Evolutionary conservation across 768 basidiomycete species (phyloP), one percentile per base, ranked within the genome.

Genomic region (Leccinum broughii): DNA sequence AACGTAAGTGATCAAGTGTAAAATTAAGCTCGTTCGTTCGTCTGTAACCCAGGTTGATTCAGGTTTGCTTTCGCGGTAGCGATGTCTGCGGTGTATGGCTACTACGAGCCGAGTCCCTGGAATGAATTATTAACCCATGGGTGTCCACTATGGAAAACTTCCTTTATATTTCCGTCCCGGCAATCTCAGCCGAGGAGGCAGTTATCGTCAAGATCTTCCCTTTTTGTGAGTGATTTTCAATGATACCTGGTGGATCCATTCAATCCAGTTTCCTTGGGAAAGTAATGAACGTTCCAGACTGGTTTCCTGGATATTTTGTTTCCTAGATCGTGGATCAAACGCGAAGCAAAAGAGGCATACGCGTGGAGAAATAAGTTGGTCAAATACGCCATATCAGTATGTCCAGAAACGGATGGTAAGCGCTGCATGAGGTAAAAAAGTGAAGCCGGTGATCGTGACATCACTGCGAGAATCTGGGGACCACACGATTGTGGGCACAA

Each of bases 251-350:
- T 8, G 41, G 41, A 44, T 20, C n/a, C 6, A 3, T 51, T 20
- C n/a, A 8, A 28, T 26, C 24, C 8, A 20, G 4, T 2, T 11
- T n/a, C 10, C 15, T 34, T 20, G 2, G 9, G 13, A 56, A 48
- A 64, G 66, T 68, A 30, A 44, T 44, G 11, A 14, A 44, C 44
- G 10, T 61, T 8, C 61, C 62, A 64, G 73, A 67, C n/a, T 80
- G 79, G 77, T 62, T 78, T 53, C 79, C 80, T 8, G 76, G 77
- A 3, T 76, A 32, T 32, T 32, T 1, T 32, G 77, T 62, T 77
- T 53, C 79, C 80, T 8, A 76, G 77, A 3, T 75, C 77, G 7
- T 59, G 59, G 8, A 71, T 78, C 62, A 76, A 77, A 64, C 67
- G 66, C 35, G 66, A 71, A 20, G 78, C 77, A 15, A 56, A 6